Evolutionary conservation across 352 stramenopile genomes (phyloP).

Genomic region (Globisporangium carolinianum): DNA sequence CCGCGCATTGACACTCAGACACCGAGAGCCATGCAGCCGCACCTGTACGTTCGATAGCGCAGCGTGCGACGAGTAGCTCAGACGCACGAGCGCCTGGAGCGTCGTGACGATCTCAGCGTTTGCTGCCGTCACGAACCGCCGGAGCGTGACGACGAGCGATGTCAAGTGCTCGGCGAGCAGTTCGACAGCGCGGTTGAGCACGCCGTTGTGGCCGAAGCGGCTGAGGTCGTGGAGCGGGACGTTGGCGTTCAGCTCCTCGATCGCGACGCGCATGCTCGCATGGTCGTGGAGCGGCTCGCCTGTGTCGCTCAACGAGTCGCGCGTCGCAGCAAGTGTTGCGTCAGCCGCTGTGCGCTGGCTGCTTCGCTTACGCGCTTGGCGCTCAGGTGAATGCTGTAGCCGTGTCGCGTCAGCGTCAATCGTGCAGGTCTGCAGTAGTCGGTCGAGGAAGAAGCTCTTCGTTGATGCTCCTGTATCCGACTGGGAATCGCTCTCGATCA

Average conservation of each 20-base stretch:
- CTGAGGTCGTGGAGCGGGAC: slow-evolving; percentile 33
- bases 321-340: slow-evolving; percentile 3
- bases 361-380: neutral
- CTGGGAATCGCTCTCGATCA: slow-evolving; percentile 19
- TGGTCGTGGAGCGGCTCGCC: slow-evolving; percentile 44
- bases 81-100: slow-evolving; percentile 42
- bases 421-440: slow-evolving; percentile 31
- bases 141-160: slow-evolving; percentile 25
- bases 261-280: slow-evolving; percentile 28
- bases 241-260: slow-evolving; percentile 58
- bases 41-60: slow-evolving; percentile 36
- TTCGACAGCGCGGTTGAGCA: slow-evolving; percentile 38
- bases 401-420: neutral
- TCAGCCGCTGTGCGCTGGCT: slow-evolving; percentile 1
- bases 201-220: slow-evolving; percentile 20
- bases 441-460: slow-evolving; percentile 51
- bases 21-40: too few species aligned
- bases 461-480: slow-evolving; percentile 20
- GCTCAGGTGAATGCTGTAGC: neutral
- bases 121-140: slow-evolving; percentile 24
- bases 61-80: slow-evolving; percentile 36
- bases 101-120: slow-evolving; percentile 35
- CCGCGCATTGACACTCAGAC: too few species aligned
- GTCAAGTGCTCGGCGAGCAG: slow-evolving; percentile 40
- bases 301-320: slow-evolving; percentile 36